Base-by-base conservation (phyloP, 768 basidiomycete genomes). In the Dacryopinax spathularia region DNA sequence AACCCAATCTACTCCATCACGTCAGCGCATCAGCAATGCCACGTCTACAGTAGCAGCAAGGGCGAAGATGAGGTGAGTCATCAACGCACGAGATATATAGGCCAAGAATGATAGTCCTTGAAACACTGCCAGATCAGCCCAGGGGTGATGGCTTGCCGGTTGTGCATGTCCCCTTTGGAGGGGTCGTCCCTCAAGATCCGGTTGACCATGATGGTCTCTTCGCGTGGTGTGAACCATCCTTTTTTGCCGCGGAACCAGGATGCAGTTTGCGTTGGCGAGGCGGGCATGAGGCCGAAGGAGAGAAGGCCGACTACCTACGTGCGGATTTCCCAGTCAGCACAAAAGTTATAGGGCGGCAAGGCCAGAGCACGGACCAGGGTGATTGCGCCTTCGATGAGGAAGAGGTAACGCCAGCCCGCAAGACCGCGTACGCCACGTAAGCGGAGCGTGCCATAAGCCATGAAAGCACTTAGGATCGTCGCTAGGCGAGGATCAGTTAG, bases 171-270 rank as follows among this genome's bases (percentile, higher is more conserved):
- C 35, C 62, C 63, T 34, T 64, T 35, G 36, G 20, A 33, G 13
- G 64, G 66, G 27, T 67, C 66, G 59, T 67, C 63, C 25, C 66
- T 35, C 7, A 67, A 56, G 1, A 64, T 62, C 1, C 62, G 48
- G 22, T 65, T 67, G 37, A 62, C 61, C 72, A 84, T 82, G 64
- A 86, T 85, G 31, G 75, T 72, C 69, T 86, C 84, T 68, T 86
- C 84, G 9, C 81, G 73, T 61, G 84, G 84, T 12, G 69, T 80
- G 70, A 85, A 87, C 85, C 85, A 87, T 1, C 83, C 82, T 20
- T 68, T 67, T 25, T 84, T 79, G 0, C 82, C 83, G 37, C 83
- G 72, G 68, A 77, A 81, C 78, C 81, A 82, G 0, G 79, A 73
- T 63, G 79, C 83, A 1, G 85, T 86, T 69, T 85, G 82, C 0